A percentile compares a stretch with the other conserved stretches of the same genome.
Conservation (phyloP, 768 basidiomycete species). For the Guyanaporus albipodus region DNA sequence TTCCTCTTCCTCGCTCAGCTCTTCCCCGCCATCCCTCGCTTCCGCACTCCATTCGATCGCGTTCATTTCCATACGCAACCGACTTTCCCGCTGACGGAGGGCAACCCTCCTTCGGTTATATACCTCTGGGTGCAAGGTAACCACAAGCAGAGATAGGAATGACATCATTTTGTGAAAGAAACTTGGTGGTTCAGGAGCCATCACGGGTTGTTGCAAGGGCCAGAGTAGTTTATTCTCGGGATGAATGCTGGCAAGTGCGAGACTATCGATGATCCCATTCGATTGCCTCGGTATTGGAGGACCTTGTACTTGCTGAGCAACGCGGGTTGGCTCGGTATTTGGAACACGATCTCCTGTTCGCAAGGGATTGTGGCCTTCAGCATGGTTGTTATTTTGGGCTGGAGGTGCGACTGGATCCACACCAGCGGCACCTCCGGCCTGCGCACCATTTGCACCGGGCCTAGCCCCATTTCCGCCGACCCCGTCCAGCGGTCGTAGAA, state of each 20-base stretch:
- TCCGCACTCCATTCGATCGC: slow-evolving; percentile 27
- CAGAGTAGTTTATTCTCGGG: slow-evolving; percentile 51
- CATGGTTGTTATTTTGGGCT: slow-evolving; percentile 13
- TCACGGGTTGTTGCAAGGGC: slow-evolving; percentile 23
- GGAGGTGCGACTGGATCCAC: slow-evolving; percentile 24
- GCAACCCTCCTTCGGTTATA: slow-evolving; percentile 64
- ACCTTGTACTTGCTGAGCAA: slow-evolving; percentile 23
- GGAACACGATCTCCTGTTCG: slow-evolving; percentile 14
- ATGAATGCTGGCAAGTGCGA: slow-evolving; percentile 57
- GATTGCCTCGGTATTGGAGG: slow-evolving; percentile 30
- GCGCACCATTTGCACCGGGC: slow-evolving; percentile 20
- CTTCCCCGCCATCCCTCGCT: slow-evolving; percentile 28
- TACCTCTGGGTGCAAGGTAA: slow-evolving; percentile 68
- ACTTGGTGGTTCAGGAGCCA: slow-evolving; percentile 38
- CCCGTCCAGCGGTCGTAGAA: slow-evolving; percentile 37
- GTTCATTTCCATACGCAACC: slow-evolving; percentile 62
- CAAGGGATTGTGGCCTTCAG: slow-evolving; percentile 14
- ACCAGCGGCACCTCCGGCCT: slow-evolving; percentile 14
- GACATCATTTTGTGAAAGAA: slow-evolving; percentile 47
- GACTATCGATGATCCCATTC: slow-evolving; percentile 40
- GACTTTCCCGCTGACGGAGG: slow-evolving; percentile 60
- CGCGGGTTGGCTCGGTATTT: slow-evolving; percentile 14
- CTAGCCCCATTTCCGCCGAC: slow-evolving; percentile 24
- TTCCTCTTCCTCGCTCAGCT: slow-evolving; percentile 31
- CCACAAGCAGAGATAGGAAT: slow-evolving; percentile 53